A percentile compares a stretch with the other conserved stretches of the same genome.
phyloP scores from a whole-genome alignment of 495 filamentous ascomycete species.

The Cladorrhinum samala region DNA sequence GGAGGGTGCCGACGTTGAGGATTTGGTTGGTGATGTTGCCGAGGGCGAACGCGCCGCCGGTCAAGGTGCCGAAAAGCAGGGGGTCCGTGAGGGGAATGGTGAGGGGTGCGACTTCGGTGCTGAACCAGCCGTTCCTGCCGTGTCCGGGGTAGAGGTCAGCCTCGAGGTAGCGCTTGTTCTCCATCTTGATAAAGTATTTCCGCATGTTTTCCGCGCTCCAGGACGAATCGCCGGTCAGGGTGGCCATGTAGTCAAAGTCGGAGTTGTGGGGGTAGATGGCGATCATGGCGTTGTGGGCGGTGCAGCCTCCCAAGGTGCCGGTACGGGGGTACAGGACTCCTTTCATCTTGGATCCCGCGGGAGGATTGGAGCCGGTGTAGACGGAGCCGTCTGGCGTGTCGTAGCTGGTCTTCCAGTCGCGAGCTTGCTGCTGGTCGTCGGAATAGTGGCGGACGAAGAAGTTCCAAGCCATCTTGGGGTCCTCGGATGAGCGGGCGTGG shows the following conservation, averaged over 20 bases:
- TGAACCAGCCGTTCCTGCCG: constrained; percentile 55
- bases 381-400: constrained; percentile 25
- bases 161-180: constrained; percentile 49
- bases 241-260: constrained; percentile 41
- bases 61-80: constrained; percentile 45
- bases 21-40: constrained; percentile 33
- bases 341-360: constrained; percentile 36
- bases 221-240: constrained; percentile 42
- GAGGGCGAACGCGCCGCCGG: constrained; percentile 47
- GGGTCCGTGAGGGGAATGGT: constrained; percentile 44
- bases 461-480: constrained; percentile 36
- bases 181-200: constrained; percentile 43
- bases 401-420: constrained; percentile 40
- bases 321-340: constrained; percentile 47
- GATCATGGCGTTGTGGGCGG: constrained; percentile 44
- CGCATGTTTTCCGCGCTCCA: constrained; percentile 47
- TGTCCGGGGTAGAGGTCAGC: constrained; percentile 41
- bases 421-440: constrained; percentile 27
- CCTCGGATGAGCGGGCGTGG: constrained; percentile 19
- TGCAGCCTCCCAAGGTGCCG: constrained; percentile 44
- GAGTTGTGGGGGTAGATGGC: constrained; percentile 34
- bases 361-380: constrained; percentile 35
- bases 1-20: constrained; percentile 37
- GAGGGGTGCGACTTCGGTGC: constrained; percentile 42
- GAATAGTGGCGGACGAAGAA: constrained; percentile 42